Evolutionary conservation across 768 basidiomycete species (phyloP).

Genomic region (Tricholoma saponaceum): DNA sequence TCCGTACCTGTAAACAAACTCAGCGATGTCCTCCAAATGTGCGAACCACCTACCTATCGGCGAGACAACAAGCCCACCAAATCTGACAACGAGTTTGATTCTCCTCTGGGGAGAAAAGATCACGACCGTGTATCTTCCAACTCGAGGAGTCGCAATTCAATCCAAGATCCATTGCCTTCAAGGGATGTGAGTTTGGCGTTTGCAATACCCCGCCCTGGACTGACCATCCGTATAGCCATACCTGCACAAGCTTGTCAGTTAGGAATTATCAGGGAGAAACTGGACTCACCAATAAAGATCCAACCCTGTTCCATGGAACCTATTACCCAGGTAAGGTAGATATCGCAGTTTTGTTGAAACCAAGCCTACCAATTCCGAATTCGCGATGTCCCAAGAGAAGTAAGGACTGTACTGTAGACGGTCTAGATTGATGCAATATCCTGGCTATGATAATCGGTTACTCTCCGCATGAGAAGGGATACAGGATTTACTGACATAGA

Average conservation of each 20-base stretch:
- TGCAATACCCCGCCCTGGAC: conserved; percentile 6
- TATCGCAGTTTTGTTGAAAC: background rate
- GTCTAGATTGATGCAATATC: conserved; percentile 62
- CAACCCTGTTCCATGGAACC: conserved; percentile 82
- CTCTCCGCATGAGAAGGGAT: conserved; percentile 5
- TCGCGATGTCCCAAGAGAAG: conserved; percentile 79
- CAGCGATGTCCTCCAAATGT: background rate
- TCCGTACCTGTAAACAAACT: conserved; percentile 44
- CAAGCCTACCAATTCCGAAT: conserved; percentile 62
- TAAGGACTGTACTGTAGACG: conserved; percentile 77
- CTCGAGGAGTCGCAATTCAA: conserved; percentile 74
- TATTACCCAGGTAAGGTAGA: conserved; percentile 9
- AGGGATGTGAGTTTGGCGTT: conserved; percentile 3
- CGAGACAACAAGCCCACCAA: conserved; percentile 74
- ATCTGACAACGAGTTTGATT: conserved; percentile 70
- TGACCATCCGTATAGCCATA: conserved; percentile 74
- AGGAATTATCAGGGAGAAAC: conserved; percentile 3
- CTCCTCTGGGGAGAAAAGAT: conserved; percentile 62
- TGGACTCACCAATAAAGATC: conserved; percentile 64
- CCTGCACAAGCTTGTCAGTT: conserved; percentile 27
- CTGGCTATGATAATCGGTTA: conserved; percentile 35
- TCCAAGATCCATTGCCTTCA: conserved; percentile 74
- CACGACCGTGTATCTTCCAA: conserved; percentile 63
- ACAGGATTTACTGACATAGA: conserved; percentile 42
- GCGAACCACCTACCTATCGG: conserved; percentile 52